Base-by-base conservation (phyloP, 2,329 filamentous ascomycete species). In the Penicillium frequentans region DNA sequence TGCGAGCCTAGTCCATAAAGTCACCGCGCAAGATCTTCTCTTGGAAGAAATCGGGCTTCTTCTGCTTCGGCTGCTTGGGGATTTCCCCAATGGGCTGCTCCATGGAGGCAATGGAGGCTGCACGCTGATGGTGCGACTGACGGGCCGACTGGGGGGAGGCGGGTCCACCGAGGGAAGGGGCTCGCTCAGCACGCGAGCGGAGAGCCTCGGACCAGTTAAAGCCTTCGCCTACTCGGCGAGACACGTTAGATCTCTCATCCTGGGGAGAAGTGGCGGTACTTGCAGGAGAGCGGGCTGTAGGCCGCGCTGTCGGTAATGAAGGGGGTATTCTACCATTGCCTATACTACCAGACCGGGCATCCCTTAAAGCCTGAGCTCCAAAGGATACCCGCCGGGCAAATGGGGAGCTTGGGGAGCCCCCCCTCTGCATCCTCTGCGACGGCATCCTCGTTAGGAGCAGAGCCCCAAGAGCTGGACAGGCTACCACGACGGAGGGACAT, bases 141-240 rank as follows among this genome's bases (percentile, higher is more conserved):
- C 62, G 63, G 82, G 82, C 37, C 82, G 79, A 63, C 57, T 64
- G 79, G 78, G 69, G 68, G 49, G 70, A 72, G 35, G 68, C 63
- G 23, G 70, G 66, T 31, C 75, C 68, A 57, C 60, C 49, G 55
- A 79, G 60, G 52, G 78, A 81, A 49, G 78, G 77, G 51, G 86
- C 88, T 77, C 91, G 93, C 80, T 96, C 91, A 68, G 93, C 93
- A 73, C 93, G 90, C 70, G 88, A 89, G 76, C 92, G 91, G 82
- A 97, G 86, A 81, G 96, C 93, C 81, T 97, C 93, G 73, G 91
- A 91, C 90, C 93, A 96, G 79, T 96, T 96, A 84, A 96, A 96
- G 75, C 90, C 91, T 83, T 95, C 91, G 83, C 91, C 90, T 93
- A 85, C 64, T 68, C 70, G 73, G 66, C 73, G 72, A 71, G 77